A percentile compares a stretch with the other conserved stretches of the same genome.
Conservation (phyloP, 2,329 filamentous ascomycete genomes). For the Penicillium sumatraense region DNA sequence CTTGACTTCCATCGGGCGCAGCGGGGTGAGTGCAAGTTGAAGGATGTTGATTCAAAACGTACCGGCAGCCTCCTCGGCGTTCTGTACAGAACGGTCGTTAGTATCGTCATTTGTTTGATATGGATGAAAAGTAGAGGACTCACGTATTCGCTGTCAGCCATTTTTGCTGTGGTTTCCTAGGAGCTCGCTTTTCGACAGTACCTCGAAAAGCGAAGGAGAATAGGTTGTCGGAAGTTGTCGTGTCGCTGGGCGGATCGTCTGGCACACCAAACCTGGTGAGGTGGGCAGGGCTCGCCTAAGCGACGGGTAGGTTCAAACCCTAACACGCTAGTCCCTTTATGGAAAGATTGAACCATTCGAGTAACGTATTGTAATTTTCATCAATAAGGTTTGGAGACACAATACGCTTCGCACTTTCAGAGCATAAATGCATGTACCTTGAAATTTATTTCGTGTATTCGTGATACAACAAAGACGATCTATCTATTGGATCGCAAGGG, state of each 20-base stretch:
- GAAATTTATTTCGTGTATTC: background rate
- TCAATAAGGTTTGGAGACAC: background rate
- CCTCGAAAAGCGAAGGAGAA: constrained; percentile 52
- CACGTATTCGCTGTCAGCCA: constrained; percentile 91
- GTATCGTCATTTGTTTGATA: constrained; percentile 27
- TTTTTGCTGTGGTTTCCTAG: constrained; percentile 63
- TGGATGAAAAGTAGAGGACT: constrained; percentile 49
- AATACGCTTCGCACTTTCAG: background rate
- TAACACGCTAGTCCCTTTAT: constrained; percentile 38
- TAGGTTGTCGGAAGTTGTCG: constrained; percentile 42
- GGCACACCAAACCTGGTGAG: constrained; percentile 32
- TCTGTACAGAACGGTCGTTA: constrained; percentile 60
- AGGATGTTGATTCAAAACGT: constrained; percentile 46
- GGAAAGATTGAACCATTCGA: constrained; percentile 3
- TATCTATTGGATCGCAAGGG: background rate
- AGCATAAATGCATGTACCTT: background rate
- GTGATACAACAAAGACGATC: background rate
- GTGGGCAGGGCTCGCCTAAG: constrained; percentile 50
- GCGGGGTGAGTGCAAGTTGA: constrained; percentile 20
- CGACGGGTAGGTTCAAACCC: constrained; percentile 48
- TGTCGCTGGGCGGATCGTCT: constrained; percentile 43
- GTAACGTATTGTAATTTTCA: constrained; percentile 11
- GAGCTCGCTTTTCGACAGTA: constrained; percentile 48
- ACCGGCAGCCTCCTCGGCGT: constrained; percentile 93
- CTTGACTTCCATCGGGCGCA: constrained; percentile 11